phyloP scores from a whole-genome alignment of 139 green algal species.

The Chlamydomonas urium region DNA sequence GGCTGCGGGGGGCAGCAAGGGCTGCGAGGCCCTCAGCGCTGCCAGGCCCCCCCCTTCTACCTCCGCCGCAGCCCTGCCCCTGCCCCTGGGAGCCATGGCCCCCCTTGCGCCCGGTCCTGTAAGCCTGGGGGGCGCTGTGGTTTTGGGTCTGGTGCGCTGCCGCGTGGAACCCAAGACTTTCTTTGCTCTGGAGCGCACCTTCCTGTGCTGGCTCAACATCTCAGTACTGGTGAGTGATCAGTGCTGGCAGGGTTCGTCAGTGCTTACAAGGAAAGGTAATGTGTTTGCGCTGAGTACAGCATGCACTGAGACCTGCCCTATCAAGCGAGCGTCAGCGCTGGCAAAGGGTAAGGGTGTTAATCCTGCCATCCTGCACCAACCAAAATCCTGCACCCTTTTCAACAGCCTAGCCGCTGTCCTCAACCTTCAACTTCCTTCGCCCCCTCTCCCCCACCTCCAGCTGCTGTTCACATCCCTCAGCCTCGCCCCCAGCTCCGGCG shows the following conservation, averaged over 20 bases:
- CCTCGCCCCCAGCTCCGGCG: constrained; percentile 1
- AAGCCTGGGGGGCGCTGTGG: no score
- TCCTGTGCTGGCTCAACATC: constrained; percentile 84
- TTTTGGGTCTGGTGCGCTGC: constrained; percentile 60
- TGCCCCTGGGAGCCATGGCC: not conserved
- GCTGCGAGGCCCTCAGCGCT: no score
- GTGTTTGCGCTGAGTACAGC: no score
- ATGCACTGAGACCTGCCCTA: no score
- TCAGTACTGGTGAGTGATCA: constrained; percentile 52
- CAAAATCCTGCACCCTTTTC: no score
- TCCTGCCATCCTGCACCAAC: not conserved
- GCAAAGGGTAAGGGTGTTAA: no score
- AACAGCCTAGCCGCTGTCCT: not conserved
- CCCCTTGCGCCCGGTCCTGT: constrained; percentile 20
- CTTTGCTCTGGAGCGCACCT: constrained; percentile 87
- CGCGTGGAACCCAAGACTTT: constrained; percentile 52
- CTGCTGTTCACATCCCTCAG: constrained; percentile 18
- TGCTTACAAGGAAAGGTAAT: no score
- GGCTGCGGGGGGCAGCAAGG: no score
- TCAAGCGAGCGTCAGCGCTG: no score
- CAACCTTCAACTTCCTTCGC: not conserved
- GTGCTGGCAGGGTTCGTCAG: no score
- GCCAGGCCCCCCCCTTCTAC: no score
- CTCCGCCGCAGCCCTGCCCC: no score
- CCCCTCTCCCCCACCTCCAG: not conserved